Evolutionary conservation across 1,284 basidiomycete genomes (phyloP), one percentile per base, ranked within the genome.

Genomic region (Pseudozyma hubeiensis): DNA sequence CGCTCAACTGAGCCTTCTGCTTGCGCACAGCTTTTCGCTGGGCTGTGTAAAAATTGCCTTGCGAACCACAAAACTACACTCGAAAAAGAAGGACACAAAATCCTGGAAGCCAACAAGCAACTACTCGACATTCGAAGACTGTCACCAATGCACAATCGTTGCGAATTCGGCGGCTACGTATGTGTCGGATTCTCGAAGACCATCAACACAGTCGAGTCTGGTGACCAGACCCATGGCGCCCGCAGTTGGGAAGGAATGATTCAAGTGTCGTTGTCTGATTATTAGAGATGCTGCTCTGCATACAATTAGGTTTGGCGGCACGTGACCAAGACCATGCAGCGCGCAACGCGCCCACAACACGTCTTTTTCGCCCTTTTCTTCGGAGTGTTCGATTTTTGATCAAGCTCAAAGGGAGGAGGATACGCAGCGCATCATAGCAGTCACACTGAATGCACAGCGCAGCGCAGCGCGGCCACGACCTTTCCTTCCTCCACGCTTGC

Each of bases 301-400:
- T 40, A 33, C 14, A 56, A 49, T 53, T 57, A n/a, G 43, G 9
- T 5, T 49, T 6, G 19, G 14, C 47, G 48, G 65, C 65, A 68
- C 66, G 66, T 69, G 66, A 69, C 59, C 44, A 33, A 11, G 19
- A 7, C 4, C 7, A 7, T 16, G 6, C 14, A 55, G 34, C 60
- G 60, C 60, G 60, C 65, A 43, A 63, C 60, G 66, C 66, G 66
- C 48, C 56, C 51, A 69, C 46, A 63, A 59, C 59, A 68, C 29
- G 45, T 40, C n/a, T 35, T 4, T 40, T 35, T 35, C 43, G 7
- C 40, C 40, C 11, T 44, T 34, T 13, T 34, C 14, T 53, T 35
- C 24, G 17, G 6, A 30, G 13, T 54, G 53, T 54, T 54, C 9
- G 53, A 54, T 54, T 46, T 54, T 54, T 54, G 5, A 16, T 41